Evolutionary conservation across 257 asterid species (phyloP).

Genomic region (Euphrasia confusa): DNA sequence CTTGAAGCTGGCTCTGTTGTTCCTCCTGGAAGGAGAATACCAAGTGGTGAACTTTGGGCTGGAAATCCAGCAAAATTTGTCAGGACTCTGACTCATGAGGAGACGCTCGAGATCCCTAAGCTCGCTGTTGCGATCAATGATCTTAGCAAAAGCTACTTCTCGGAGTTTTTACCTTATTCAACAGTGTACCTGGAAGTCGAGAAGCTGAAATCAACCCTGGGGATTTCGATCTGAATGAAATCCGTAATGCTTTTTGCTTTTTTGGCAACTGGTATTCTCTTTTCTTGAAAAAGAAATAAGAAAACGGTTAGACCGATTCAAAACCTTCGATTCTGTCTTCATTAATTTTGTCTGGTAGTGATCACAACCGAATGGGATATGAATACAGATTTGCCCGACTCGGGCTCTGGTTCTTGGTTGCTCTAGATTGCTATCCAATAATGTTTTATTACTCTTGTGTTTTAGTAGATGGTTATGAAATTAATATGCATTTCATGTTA

Average conservation of each 20-base stretch:
- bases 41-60: constrained; percentile 93
- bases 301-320: constrained; percentile 19
- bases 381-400: not conserved
- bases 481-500: not conserved
- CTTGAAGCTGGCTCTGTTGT: constrained; percentile 93
- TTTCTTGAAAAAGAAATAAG: constrained; percentile 29
- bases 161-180: constrained; percentile 83
- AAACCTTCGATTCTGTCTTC: not conserved
- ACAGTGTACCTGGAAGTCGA: constrained; percentile 92
- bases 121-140: constrained; percentile 83
- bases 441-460: too few relatives aligned
- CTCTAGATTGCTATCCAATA: too few relatives aligned
- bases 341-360: too few relatives aligned
- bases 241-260: not conserved
- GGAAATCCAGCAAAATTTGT: constrained; percentile 95
- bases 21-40: constrained; percentile 95
- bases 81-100: constrained; percentile 76
- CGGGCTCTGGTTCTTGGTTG: constrained; percentile 1
- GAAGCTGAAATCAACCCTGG: constrained; percentile 75
- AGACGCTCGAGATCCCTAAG: constrained; percentile 78
- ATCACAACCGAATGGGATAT: too few relatives aligned
- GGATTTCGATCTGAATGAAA: constrained; percentile 68
- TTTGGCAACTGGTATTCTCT: constrained; percentile 6
- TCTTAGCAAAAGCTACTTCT: constrained; percentile 62
- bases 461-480: too few relatives aligned